Base-by-base conservation (phyloP, 768 basidiomycete genomes). In the Termitomyces bulborhizus region DNA sequence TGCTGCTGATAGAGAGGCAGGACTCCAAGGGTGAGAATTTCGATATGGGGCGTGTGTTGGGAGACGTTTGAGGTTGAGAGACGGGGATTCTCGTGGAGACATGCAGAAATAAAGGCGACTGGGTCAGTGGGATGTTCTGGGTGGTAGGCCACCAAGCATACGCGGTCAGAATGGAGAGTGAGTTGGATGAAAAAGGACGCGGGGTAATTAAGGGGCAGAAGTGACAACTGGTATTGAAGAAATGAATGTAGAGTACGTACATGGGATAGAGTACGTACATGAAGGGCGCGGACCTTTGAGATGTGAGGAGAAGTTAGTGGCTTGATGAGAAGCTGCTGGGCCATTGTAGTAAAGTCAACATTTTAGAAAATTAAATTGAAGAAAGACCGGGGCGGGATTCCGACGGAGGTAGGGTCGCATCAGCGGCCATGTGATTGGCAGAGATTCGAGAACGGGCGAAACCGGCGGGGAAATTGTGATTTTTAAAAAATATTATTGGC, bases 21-120 rank as follows among this genome's bases (percentile, higher is more conserved):
- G 15, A 82, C 77, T 34, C 80, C 79, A 3, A 82, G 75, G 1
- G 79, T 79, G 32, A 80, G 76, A 57, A 82, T 75, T 62, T 80
- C 75, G 21, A 82, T 63, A 57, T 68, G 71, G 45, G 71, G 66
- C 32, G 61, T 64, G 32, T 32, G 55, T 18, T 51, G 39, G 1
- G 43, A 27, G 46, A 18, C 3, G 2, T 1, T 8, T 4, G 34
- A 13, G 34, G 46, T 40, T 32, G 54, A 60, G 54, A 60, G 60
- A 51, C 56, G 64, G 27, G 62, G 49, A 32, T 66, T 64, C 57
- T 65, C 65, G 55, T 63, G 70, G 21, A 70, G 57, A 45, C 65
- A 73, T 5, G 76, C 77, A 11, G 77, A 78, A 46, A 78, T 65
- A 58, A 78, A 80, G 39, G 68, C 78, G 50, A 79, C 63, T 18